Conservation (phyloP, 2,329 filamentous ascomycete genomes). For the Claviceps sp. region DNA sequence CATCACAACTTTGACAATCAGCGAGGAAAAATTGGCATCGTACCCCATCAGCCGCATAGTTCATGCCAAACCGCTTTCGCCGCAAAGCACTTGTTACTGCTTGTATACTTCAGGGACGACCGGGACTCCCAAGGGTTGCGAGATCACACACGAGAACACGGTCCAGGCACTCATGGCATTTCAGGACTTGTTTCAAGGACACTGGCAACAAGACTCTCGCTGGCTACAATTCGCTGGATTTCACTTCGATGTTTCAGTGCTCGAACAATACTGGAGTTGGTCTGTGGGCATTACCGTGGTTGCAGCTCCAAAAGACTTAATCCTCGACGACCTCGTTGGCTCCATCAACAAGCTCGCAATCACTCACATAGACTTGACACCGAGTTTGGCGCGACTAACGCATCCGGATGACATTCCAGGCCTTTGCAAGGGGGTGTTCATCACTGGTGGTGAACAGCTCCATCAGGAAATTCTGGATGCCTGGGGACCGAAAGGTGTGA, state of each 20-base stretch:
- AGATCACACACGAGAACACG: conserved; percentile 77
- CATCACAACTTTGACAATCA: conserved; percentile 9
- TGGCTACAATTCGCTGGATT: conserved; percentile 92
- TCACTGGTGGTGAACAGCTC: conserved; percentile 79
- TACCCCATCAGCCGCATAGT: conserved; percentile 8
- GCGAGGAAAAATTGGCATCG: conserved; percentile 17
- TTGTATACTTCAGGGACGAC: conserved; percentile 83
- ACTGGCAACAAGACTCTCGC: conserved; percentile 60
- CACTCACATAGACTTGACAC: conserved; percentile 85
- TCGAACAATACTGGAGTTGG: conserved; percentile 96
- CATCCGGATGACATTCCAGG: conserved; percentile 70
- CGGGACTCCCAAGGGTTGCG: conserved; percentile 74
- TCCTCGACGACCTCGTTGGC: conserved; percentile 68
- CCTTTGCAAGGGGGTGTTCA: conserved; percentile 74
- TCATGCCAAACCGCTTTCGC: conserved; percentile 11
- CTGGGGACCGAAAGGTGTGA: conserved; percentile 68
- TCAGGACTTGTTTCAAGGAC: conserved; percentile 58
- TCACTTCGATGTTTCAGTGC: conserved; percentile 85
- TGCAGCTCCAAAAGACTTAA: conserved; percentile 67
- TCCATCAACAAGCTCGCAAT: conserved; percentile 61
- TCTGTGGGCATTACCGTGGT: conserved; percentile 77
- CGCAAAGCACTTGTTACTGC: conserved; percentile 59
- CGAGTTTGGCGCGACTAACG: conserved; percentile 67
- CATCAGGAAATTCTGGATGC: conserved; percentile 79
- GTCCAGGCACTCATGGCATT: conserved; percentile 87